A percentile compares a stretch with the other conserved stretches of the same genome.
These are phyloP conservation scores for Colletotrichum gloeosporioides DNA, from an alignment of 2,329 filamentous ascomycete genomes.

Conservation along the genomic window DNA sequence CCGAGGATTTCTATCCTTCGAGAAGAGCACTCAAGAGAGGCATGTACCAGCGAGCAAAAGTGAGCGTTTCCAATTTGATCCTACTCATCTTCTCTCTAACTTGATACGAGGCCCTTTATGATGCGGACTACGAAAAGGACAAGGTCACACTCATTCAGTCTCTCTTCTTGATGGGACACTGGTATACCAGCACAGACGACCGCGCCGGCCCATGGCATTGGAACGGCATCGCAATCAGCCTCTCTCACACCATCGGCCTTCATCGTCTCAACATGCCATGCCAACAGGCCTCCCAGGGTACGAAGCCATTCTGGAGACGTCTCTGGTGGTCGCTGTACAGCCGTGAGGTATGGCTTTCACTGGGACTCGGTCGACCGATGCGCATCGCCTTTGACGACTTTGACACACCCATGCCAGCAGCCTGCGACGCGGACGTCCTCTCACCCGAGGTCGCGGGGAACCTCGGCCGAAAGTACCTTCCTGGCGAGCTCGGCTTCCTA, in stretches of 20 bases:
- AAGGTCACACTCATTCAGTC: constrained; percentile 46
- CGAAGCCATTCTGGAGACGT: constrained; percentile 9
- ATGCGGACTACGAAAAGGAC: constrained; percentile 38
- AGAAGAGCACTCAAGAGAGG: constrained; percentile 39
- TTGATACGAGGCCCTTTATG: not conserved
- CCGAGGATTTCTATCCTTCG: constrained; percentile 24
- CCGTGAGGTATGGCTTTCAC: constrained; percentile 14
- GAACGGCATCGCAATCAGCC: constrained; percentile 47
- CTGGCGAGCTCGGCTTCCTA: not conserved
- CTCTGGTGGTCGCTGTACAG: constrained; percentile 15
- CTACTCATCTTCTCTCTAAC: not conserved
- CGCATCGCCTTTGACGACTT: constrained; percentile 8
- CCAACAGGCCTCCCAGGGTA: not conserved
- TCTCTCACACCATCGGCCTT: constrained; percentile 47
- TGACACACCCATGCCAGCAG: constrained; percentile 2
- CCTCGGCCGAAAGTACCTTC: not conserved
- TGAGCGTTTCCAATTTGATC: not conserved
- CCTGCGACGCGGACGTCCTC: not conserved
- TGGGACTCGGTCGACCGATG: constrained; percentile 14
- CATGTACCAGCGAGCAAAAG: constrained; percentile 42
- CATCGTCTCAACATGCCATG: constrained; percentile 31
- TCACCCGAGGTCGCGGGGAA: not conserved
- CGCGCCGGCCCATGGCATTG: constrained; percentile 49
- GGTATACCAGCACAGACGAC: constrained; percentile 45
- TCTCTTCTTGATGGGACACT: constrained; percentile 45